phyloP scores from a whole-genome alignment of 129 eudicot species.

The Chrysanthemum lavandulifolium region DNA sequence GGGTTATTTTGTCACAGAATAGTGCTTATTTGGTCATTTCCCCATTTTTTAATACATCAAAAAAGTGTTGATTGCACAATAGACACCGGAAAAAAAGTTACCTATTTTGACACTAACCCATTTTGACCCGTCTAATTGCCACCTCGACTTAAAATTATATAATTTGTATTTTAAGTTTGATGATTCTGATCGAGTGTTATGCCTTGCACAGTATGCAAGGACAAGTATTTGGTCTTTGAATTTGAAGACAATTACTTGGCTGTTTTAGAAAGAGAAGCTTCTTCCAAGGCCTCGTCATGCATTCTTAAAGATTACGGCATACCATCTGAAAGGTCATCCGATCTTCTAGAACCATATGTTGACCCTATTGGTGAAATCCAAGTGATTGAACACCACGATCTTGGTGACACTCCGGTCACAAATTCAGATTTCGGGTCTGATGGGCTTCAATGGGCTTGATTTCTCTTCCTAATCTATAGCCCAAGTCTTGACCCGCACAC shows the following conservation, averaged over 20 bases:
- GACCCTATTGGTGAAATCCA: slow-evolving; percentile 44
- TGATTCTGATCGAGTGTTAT: slow-evolving; percentile 5
- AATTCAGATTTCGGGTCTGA: slow-evolving; percentile 77
- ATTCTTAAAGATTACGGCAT: slow-evolving; percentile 80
- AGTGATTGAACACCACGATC: slow-evolving; percentile 37
- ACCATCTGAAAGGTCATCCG: slow-evolving; percentile 78
- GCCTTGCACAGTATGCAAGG: slow-evolving; percentile 70
- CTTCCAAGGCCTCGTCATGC: slow-evolving; percentile 60
- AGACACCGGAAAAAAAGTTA: background rate
- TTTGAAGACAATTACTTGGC: slow-evolving; percentile 87
- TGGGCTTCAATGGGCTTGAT: slow-evolving; percentile 86
- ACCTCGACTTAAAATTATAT: background rate
- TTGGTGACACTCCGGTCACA: slow-evolving; percentile 69
- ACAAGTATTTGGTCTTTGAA: slow-evolving; percentile 77
- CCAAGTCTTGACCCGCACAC: slow-evolving; percentile 13
- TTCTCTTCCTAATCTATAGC: slow-evolving; percentile 3
- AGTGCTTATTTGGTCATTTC: too few species aligned
- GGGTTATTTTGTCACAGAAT: too few species aligned
- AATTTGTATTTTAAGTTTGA: background rate
- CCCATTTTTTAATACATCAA: too few species aligned
- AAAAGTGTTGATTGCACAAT: too few species aligned
- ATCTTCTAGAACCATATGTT: slow-evolving; percentile 69
- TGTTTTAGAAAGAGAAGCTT: slow-evolving; percentile 75
- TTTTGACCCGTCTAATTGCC: background rate
- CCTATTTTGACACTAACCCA: background rate